Evolutionary conservation across 2,329 filamentous ascomycete species (phyloP), one percentile per base, ranked within the genome.

Genomic region (Sclerotinia trifoliorum): DNA sequence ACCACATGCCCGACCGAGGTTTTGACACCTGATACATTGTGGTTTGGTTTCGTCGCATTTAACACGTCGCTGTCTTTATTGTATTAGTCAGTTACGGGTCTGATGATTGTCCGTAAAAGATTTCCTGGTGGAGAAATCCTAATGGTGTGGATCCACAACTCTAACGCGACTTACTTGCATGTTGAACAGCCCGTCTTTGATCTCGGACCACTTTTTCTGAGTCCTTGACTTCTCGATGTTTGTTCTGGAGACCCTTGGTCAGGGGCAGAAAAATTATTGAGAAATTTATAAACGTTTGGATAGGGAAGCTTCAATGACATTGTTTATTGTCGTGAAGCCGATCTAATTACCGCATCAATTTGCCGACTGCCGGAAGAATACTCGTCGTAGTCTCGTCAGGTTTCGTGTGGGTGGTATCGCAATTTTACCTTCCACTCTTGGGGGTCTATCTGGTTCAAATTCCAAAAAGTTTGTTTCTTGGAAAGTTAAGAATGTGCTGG

Each of bases 1-100:
- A 66, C 76, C 76, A 70, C 76, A 77, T 68, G 76, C 74, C 48
- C 75, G 74, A 48, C 76, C 76, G 29, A 77, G 72, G 58, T 76
- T 77, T 61, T 76, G 74, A 67, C 76, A 78, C 70, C 76, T 71
- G 32, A 76, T 68, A 66, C 76, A 78, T 29, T 71, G 73, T 60
- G 76, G 76, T 69, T 77, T 75, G 26, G 74, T 75, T 68, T 78
- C 76, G 66, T 78, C 76, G 69, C 76, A 78, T 69, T 78, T 78
- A 17, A 78, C 76, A 42, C 75, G 72, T 49, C 76, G 75, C 71
- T 75, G 73, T 70, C 76, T 77, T 68, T 58, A 52, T 35, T 60
- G 24, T 39, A 68, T 74, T 68, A 74, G 73, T 65, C 42, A 66
- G 51, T 68, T 46, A 35, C 17, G 26, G 46, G 66, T 55, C 57